Conservation (phyloP, 2,329 filamentous ascomycete genomes). For the Cordyceps cicadae region DNA sequence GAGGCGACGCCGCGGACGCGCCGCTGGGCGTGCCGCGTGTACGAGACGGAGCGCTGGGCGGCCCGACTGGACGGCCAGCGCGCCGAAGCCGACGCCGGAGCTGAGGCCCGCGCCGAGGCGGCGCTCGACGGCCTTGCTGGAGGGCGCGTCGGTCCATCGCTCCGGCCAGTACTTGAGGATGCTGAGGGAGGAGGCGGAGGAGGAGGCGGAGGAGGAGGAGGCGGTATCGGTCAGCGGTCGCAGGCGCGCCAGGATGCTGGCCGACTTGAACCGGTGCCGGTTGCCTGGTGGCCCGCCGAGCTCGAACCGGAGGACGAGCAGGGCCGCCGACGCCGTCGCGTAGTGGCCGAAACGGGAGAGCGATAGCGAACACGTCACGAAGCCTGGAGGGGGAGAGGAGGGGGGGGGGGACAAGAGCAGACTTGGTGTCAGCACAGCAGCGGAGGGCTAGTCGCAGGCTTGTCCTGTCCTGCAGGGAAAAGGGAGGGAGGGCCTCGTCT, state of each 20-base stretch:
- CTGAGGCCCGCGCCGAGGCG: background rate
- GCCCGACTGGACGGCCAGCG: background rate
- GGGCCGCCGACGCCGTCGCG: background rate
- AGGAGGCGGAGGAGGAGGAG: background rate
- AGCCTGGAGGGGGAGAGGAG: background rate
- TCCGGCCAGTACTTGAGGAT: constrained; percentile 4
- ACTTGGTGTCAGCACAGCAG: background rate
- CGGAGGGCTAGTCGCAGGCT: background rate
- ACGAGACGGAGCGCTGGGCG: background rate
- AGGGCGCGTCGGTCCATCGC: background rate
- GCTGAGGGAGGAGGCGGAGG: background rate
- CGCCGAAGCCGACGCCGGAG: background rate
- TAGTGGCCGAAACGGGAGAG: background rate
- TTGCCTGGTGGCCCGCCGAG: constrained; percentile 2
- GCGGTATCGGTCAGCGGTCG: background rate
- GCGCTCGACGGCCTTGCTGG: background rate
- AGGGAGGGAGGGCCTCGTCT: no score
- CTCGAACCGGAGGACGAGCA: constrained; percentile 1
- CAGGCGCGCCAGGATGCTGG: constrained; percentile 2
- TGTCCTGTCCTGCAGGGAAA: no score
- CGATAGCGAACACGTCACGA: background rate
- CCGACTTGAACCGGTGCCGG: constrained; percentile 5
- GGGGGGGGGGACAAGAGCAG: no score
- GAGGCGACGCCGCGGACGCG: background rate
- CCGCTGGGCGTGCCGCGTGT: background rate